Evolutionary conservation across 2,329 filamentous ascomycete species (phyloP).

Genomic region (Delphinella strobiligena): DNA sequence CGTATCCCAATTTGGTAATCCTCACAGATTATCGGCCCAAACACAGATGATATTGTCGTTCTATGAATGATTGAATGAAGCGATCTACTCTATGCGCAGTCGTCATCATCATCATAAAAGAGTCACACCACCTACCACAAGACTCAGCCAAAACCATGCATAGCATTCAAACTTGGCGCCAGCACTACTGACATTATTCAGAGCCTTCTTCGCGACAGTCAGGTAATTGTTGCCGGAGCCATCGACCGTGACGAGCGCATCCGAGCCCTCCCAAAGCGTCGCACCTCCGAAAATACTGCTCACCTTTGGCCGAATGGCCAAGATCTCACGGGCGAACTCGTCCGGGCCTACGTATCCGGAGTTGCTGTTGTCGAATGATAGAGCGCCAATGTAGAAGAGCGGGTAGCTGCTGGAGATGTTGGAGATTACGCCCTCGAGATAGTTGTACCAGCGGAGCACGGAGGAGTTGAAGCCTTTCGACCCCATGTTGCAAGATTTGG

Average conservation of each 20-base stretch:
- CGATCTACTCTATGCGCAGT: too few relatives aligned
- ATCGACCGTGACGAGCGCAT: not conserved
- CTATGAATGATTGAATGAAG: too few relatives aligned
- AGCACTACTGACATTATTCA: constrained; percentile 1
- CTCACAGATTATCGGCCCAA: too few relatives aligned
- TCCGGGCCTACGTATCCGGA: constrained; percentile 2
- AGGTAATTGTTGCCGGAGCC: not conserved
- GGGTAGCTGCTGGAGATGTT: constrained; percentile 1
- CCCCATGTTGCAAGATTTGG: constrained; percentile 3
- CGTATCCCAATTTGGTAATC: too few relatives aligned
- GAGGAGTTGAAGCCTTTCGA: constrained; percentile 5
- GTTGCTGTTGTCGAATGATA: constrained; percentile 3
- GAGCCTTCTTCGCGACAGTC: constrained; percentile 4
- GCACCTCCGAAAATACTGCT: constrained; percentile 3
- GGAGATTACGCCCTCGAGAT: not conserved
- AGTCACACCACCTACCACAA: too few relatives aligned
- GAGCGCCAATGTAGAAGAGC: constrained; percentile 6
- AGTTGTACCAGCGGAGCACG: constrained; percentile 3
- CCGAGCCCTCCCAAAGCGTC: constrained; percentile 6
- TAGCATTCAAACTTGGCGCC: not conserved
- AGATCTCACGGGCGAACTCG: constrained; percentile 1
- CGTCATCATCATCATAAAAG: too few relatives aligned
- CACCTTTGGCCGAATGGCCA: not conserved
- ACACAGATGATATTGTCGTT: too few relatives aligned
- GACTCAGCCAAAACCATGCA: not conserved